Percentiles rank a stretch among this genome's conserved stretches.
Conservation (phyloP, 768 basidiomycete species). For the Auricularia sp. region DNA sequence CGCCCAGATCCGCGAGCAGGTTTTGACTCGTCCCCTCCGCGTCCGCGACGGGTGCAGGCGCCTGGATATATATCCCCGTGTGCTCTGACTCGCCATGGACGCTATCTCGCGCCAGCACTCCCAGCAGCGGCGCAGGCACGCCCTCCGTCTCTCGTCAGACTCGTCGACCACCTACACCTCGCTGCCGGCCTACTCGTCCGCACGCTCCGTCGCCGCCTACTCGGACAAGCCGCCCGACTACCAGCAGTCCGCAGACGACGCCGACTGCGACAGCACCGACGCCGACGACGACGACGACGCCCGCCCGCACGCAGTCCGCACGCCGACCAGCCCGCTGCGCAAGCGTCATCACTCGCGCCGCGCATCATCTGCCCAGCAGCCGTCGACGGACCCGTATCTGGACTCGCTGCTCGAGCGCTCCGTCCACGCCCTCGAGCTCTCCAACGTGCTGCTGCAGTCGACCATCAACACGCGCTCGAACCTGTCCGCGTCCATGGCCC, state of each 20-base stretch:
- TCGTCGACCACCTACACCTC: constrained; percentile 1
- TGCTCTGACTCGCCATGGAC: neutral
- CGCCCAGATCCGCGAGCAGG: too few relatives aligned
- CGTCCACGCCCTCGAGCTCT: constrained; percentile 79
- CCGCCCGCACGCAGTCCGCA: neutral
- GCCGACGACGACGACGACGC: neutral
- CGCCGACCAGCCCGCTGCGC: constrained; percentile 8
- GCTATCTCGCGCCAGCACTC: neutral
- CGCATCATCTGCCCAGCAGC: constrained; percentile 31
- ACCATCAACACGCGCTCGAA: constrained; percentile 63
- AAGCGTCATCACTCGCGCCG: constrained; percentile 13
- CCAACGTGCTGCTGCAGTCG: constrained; percentile 66
- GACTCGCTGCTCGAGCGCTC: constrained; percentile 75
- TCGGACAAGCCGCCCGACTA: constrained; percentile 2
- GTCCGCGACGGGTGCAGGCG: neutral
- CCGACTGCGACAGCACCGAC: neutral
- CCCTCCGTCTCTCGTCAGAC: neutral
- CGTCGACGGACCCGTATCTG: constrained; percentile 30
- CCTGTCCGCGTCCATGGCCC: constrained; percentile 37
- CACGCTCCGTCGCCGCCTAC: neutral
- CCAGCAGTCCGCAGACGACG: neutral
- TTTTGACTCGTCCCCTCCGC: neutral
- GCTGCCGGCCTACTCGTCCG: neutral
- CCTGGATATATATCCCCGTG: neutral
- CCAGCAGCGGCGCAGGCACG: neutral